These are phyloP conservation scores for Arachis stenosperma DNA, from an alignment of 306 rosid genomes.

Conservation along the genomic window DNA sequence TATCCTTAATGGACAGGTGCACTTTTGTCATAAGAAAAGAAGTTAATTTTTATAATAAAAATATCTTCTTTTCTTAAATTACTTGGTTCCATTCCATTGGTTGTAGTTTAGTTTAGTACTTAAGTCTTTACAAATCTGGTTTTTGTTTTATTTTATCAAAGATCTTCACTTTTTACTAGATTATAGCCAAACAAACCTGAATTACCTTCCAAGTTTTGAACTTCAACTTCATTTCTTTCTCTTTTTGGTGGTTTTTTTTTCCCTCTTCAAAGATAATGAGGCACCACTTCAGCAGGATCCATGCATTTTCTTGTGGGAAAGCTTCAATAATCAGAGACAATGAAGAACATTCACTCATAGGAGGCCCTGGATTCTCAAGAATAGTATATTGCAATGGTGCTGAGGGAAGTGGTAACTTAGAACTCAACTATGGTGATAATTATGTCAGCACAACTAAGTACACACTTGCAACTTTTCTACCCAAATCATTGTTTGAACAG, in stretches of 20 bases:
- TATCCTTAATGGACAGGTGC: neutral
- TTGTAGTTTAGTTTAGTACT: constrained; percentile 13
- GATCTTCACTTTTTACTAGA: neutral
- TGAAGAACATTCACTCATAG: constrained; percentile 74
- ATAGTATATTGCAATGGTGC: constrained; percentile 63
- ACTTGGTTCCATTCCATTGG: constrained; percentile 10
- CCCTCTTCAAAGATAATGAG: constrained; percentile 39
- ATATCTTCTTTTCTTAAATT: neutral
- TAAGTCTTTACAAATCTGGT: constrained; percentile 16
- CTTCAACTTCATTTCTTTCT: neutral
- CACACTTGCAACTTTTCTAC: constrained; percentile 69
- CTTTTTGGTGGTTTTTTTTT: constrained; percentile 22
- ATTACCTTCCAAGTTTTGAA: neutral
- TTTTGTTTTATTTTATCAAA: neutral
- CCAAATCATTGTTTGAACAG: constrained; percentile 89
- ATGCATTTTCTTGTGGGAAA: constrained; percentile 72
- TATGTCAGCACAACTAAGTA: constrained; percentile 85
- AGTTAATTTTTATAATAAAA: neutral
- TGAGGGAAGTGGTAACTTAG: constrained; percentile 38
- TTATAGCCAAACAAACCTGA: neutral
- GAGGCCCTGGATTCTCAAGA: constrained; percentile 93
- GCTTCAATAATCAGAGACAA: constrained; percentile 47
- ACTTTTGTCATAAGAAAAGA: constrained; percentile 9
- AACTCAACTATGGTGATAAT: constrained; percentile 56
- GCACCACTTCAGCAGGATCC: constrained; percentile 72